Conservation (phyloP, 169 alveolate genomes). For the Cyclospora cayetanensis region DNA sequence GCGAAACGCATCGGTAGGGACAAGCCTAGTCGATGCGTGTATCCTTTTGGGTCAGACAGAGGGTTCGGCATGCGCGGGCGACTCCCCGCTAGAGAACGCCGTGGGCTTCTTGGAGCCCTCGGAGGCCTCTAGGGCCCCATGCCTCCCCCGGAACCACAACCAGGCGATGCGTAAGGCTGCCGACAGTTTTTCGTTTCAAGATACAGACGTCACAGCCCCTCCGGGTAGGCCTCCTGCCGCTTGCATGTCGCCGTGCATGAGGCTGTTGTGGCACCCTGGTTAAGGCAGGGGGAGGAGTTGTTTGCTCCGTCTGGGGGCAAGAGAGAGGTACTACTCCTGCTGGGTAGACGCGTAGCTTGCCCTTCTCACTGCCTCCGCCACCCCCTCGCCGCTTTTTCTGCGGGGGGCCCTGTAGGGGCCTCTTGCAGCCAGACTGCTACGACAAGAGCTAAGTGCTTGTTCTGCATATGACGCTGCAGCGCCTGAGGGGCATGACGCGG, state of each 20-base stretch:
- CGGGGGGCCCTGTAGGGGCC: neutral
- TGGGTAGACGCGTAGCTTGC: neutral
- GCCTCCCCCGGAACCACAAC: neutral
- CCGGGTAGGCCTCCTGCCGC: neutral
- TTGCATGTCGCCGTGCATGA: neutral
- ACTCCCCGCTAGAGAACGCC: neutral
- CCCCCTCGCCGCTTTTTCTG: too few relatives aligned
- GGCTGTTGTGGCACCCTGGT: neutral
- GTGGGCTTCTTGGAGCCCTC: neutral
- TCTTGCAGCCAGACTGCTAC: neutral
- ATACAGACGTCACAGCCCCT: neutral
- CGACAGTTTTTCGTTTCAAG: neutral
- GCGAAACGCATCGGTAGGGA: too few relatives aligned
- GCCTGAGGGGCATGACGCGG: neutral
- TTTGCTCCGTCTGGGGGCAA: neutral
- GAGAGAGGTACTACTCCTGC: neutral
- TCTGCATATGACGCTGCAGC: neutral
- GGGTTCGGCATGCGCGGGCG: neutral
- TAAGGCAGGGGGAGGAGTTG: neutral
- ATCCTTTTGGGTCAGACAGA: neutral
- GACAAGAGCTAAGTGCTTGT: neutral
- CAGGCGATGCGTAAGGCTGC: neutral
- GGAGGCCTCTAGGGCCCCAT: neutral
- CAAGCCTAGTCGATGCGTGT: neutral
- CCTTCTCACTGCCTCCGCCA: neutral